Percentiles rank a stretch among this genome's conserved stretches.
Evolutionary conservation across 192 early-diverging fungal species (phyloP).

Genomic region (Phycomyces nitens): DNA sequence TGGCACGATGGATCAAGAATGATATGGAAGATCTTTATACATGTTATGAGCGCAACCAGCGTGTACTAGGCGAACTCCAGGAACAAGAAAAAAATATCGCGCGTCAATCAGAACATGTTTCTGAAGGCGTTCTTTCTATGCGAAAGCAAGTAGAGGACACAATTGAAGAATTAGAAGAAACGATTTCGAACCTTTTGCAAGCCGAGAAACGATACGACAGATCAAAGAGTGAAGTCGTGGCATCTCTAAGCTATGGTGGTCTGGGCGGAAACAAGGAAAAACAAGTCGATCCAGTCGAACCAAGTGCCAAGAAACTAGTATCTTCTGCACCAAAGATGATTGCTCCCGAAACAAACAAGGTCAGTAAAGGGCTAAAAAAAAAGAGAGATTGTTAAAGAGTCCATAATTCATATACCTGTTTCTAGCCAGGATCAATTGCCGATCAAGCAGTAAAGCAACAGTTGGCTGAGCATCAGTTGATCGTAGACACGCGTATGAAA

Average conservation of each 20-base stretch:
- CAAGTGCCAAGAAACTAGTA: background rate
- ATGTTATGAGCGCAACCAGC: background rate
- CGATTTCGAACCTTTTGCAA: conserved; percentile 34
- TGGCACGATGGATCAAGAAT: background rate
- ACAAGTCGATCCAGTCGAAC: background rate
- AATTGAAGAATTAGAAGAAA: conserved; percentile 35
- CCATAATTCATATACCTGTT: background rate
- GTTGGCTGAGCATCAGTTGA: conserved; percentile 38
- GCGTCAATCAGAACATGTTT: background rate
- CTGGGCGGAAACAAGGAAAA: conserved; percentile 13
- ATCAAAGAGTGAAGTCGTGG: conserved; percentile 39
- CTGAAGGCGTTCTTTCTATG: background rate
- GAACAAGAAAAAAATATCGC: background rate
- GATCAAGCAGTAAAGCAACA: conserved; percentile 39
- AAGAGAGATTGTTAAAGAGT: background rate
- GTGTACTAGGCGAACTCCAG: background rate
- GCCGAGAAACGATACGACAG: conserved; percentile 49
- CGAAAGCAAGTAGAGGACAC: conserved; percentile 27
- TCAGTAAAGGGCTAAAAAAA: background rate
- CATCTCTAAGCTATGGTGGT: conserved; percentile 17
- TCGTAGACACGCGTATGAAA: conserved; percentile 44
- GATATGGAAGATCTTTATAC: background rate
- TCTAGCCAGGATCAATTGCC: conserved; percentile 14
- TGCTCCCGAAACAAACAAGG: background rate
- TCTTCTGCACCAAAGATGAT: background rate